Evolutionary conservation across 352 stramenopile genomes (phyloP), one percentile per base, ranked within the genome.

Genomic region (Globisporangium polare): DNA sequence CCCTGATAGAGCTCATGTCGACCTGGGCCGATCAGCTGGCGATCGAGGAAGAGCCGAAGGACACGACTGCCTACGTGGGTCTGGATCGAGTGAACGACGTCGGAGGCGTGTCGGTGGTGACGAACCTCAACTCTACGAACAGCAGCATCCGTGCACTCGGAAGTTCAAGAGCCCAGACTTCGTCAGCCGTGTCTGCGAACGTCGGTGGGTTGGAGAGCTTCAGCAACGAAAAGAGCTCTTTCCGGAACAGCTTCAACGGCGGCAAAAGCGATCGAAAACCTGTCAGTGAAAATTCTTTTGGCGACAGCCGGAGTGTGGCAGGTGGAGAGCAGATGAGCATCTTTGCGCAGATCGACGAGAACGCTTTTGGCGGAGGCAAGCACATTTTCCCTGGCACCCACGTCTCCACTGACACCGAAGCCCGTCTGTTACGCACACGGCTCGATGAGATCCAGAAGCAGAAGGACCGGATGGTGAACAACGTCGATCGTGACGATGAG

Each of bases 51-150:
- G 72, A 88, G 43, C 82, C 83, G 10, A 70, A 71, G 9, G 83
- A 94, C 56, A 89, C 77, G 26, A 89, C 80, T 54, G 85, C 79
- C 5, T 94, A 94, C 37, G 85, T 94, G 45, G 85, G 85, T 0
- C 57, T 94, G 45, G 81, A 92, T 66, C 72, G 78, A 24, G 67
- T 73, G 13, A 77, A 69, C 22, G 80, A 90, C 62, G 54, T 72
- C n/a, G 72, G 74, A 9, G 82, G 80, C 46, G 71, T 88, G 12
- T 90, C 82, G 17, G 84, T 94, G 13, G 83, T 90, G 20, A 94
- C 84, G 24, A 94, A 94, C 57, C 69, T 84, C 31, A 74, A 68
- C 53, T 74, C 75, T 18, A 68, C 65, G n/a, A 60, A 62, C 43
- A 47, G 55, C 10, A 74, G 29, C 18, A 67, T 65, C 47, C 72